Evolutionary conservation across 768 basidiomycete genomes (phyloP), one percentile per base, ranked within the genome.

Genomic region (Scleroderma bovista): DNA sequence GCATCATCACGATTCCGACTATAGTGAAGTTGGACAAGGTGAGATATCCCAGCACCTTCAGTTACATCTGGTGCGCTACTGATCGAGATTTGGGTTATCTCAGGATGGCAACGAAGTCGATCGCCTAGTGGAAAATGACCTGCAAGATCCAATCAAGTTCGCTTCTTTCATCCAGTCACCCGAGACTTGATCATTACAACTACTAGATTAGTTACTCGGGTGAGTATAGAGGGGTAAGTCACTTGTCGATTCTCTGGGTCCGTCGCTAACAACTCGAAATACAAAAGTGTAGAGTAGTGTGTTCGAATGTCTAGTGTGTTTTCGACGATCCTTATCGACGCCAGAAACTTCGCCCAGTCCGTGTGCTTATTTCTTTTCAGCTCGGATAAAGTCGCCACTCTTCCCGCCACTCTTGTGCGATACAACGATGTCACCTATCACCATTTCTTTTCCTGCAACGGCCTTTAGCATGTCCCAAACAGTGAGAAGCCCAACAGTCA

Each of bases 391-490:
- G 66, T 84, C 80, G 12, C 83, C 86, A 58, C 83, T 84, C 65
- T 74, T 75, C 16, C 91, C 92, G 12, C 90, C 92, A 24, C 75
- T 71, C 66, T 93, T 93, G 29, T 69, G 65, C 1, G 72, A 69
- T 3, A 92, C 84, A 54, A 76, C 68, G 33, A 92, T 77, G 20
- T 80, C 77, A 17, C 79, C 73, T 32, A 96, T 88, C 51, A 78
- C 69, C 88, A 95, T 93, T 50, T 89, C 86, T 62, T 78, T 78
- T n/a, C 90, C 93, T 1, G 88, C 90, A 2, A 91, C 84, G 5
- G 86, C 86, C 69, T 94, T 93, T 26, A 93, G 76, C 92, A 95
- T 93, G 61, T 93, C 91, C 88, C 91, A 95, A 13, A 93, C 82
- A 1, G 89, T 90, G 47, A 94, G 70, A 29, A 89, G 73, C 6